Base-by-base conservation (phyloP, 2,329 filamentous ascomycete genomes). In the Lachnellula arida region DNA sequence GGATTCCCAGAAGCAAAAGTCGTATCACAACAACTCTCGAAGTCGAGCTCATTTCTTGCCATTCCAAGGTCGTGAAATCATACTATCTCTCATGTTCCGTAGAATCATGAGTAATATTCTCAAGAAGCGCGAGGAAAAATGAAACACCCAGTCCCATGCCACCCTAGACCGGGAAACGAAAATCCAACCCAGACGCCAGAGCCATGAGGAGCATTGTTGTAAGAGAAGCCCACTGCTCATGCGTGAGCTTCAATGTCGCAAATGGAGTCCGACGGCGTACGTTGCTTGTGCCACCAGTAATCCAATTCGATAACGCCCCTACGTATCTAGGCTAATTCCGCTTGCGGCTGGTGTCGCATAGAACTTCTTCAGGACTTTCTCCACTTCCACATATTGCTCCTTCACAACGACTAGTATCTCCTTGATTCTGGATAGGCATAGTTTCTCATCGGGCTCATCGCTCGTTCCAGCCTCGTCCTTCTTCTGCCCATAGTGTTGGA, bases 401-500 rank as follows among this genome's bases (percentile, higher is more conserved):
- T 92, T 91, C 59, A 91, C 88, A 46, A 81, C 77, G 47, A 77
- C 75, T 60, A 97, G 80, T 7, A 86, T 89, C 46, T 84, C 81
- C 63, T 78, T 78, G 67, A 96, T 89, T 59, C 82, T 84, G 59
- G 81, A 73, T 37, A 97, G 77, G 66, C 87, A 91, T 49, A 84
- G 75, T 2, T 84, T 76, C 57, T 86, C 78, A 66, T 95, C 84
- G 2, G 77, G 75, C 69, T 90, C 85, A 55, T 84, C 79, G 42
- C 78, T 75, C 5, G 78, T 80, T 43, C 91, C 91, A 44, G 88
- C 86, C 58, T 89, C 82, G 65, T 93, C 91, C 74, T 92, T 90
- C 67, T 82, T 79, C 67, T 88, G 88, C 63, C 93, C 93, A 71
- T 86, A 95, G 69, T 96, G 88, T 74, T 99, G 93, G 67, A 99